Percentiles rank a stretch among this genome's conserved stretches.
These are phyloP conservation scores for Penicillium glabrum DNA, from an alignment of 2,329 filamentous ascomycete genomes.

Conservation along the genomic window DNA sequence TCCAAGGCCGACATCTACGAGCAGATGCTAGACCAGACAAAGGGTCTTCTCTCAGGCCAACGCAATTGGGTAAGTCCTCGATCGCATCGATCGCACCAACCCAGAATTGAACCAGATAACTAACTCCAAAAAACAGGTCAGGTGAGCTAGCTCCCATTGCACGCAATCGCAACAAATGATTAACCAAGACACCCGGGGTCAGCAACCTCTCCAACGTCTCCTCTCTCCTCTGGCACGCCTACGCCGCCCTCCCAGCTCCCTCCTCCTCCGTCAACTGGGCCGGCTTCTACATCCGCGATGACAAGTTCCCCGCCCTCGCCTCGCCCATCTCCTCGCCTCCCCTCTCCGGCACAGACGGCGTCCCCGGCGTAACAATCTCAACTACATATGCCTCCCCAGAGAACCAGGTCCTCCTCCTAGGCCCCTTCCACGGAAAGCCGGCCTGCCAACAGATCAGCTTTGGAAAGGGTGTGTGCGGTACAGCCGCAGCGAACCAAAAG, in stretches of 20 bases:
- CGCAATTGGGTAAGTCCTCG: constrained; percentile 47
- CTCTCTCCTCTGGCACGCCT: constrained; percentile 52
- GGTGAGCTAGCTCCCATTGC: constrained; percentile 20
- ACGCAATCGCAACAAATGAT: background rate
- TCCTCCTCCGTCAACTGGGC: constrained; percentile 50
- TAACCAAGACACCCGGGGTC: no score
- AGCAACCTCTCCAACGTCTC: constrained; percentile 50
- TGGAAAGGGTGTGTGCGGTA: constrained; percentile 49
- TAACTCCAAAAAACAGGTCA: constrained; percentile 23
- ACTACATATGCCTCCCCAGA: constrained; percentile 23
- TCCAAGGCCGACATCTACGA: constrained; percentile 46
- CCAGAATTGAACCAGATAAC: background rate
- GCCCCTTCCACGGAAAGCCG: constrained; percentile 50
- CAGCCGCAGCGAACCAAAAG: constrained; percentile 40
- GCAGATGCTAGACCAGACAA: constrained; percentile 41
- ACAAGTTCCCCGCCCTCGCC: constrained; percentile 39
- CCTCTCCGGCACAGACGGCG: constrained; percentile 4
- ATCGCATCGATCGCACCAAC: background rate
- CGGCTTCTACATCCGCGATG: constrained; percentile 48
- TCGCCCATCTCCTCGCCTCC: constrained; percentile 23
- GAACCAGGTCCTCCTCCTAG: constrained; percentile 40
- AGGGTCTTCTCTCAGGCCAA: constrained; percentile 41
- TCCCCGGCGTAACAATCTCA: constrained; percentile 22
- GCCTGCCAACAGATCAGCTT: constrained; percentile 50
- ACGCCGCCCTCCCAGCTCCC: constrained; percentile 43